A percentile compares a stretch with the other conserved stretches of the same genome.
Evolutionary conservation across 768 basidiomycete species (phyloP).

Genomic region (Phylloporus scabripes): DNA sequence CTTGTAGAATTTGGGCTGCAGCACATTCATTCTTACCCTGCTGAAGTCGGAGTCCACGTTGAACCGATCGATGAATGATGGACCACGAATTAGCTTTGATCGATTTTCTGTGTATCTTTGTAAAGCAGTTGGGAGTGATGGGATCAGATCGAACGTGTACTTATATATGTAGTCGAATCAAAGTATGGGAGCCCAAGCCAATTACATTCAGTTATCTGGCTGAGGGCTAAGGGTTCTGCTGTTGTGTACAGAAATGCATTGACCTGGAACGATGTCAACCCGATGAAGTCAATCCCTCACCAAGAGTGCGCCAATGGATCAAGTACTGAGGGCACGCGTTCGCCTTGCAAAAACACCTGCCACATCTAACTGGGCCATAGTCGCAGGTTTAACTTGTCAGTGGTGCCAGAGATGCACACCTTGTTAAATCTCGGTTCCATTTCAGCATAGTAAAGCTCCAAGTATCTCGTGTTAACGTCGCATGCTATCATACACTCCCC

Average conservation of each 20-base stretch:
- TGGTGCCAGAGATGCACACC: too few species aligned
- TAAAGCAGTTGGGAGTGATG: not conserved
- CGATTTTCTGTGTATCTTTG: not conserved
- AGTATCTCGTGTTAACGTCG: not conserved
- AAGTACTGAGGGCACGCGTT: too few species aligned
- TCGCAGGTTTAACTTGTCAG: too few species aligned
- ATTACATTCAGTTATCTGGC: too few species aligned
- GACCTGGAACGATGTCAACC: too few species aligned
- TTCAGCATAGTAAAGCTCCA: not conserved
- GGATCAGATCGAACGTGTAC: not conserved
- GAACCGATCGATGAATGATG: not conserved
- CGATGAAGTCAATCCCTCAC: too few species aligned
- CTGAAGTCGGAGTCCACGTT: not conserved
- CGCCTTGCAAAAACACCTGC: too few species aligned
- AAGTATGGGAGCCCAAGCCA: not conserved
- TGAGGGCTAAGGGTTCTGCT: too few species aligned
- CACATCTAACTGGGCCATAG: too few species aligned
- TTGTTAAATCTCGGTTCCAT: too few species aligned
- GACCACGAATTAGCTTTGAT: not conserved
- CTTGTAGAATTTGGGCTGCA: not conserved
- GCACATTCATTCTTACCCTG: not conserved
- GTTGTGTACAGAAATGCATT: too few species aligned
- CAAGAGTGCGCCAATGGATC: too few species aligned
- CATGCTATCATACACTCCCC: not conserved
- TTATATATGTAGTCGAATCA: not conserved